phyloP scores from a whole-genome alignment of 108 stramenopile genomes.

The Halocafeteria seosinensis region DNA sequence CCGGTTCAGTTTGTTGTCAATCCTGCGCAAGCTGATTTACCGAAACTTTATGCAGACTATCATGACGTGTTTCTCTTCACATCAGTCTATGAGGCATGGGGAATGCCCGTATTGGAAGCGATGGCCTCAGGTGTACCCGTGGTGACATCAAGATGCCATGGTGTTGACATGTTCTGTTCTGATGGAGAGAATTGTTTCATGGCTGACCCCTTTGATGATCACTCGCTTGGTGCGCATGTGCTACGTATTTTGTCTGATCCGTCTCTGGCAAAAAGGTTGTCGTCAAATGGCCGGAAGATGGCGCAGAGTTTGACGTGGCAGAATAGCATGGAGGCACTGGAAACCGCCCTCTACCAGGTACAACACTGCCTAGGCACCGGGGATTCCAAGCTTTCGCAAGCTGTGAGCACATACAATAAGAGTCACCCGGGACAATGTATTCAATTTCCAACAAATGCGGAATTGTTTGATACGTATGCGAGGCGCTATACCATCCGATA shows the following conservation, averaged over 20 bases:
- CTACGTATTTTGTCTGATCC: not conserved
- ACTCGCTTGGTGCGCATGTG: not conserved
- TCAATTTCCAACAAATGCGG: no score
- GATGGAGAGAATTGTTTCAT: not conserved
- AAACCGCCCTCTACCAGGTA: not conserved
- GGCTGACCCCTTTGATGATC: not conserved
- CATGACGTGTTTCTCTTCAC: not conserved
- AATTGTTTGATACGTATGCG: no score
- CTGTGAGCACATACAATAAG: not conserved
- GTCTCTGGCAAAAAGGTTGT: not conserved
- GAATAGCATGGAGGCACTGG: not conserved
- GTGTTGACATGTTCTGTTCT: not conserved
- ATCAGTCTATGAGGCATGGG: conserved; percentile 2
- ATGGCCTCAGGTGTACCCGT: not conserved
- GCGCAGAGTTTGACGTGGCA: not conserved
- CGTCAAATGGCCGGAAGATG: not conserved
- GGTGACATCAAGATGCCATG: conserved; percentile 1
- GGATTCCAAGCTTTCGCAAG: not conserved
- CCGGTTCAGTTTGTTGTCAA: not conserved
- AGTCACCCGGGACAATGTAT: no score
- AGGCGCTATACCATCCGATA: no score
- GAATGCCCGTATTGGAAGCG: conserved; percentile 3
- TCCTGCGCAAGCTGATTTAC: not conserved
- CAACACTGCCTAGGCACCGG: not conserved
- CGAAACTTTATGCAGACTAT: not conserved